phyloP scores from a whole-genome alignment of 495 filamentous ascomycete species.

The Recurvomyces mirabilis region DNA sequence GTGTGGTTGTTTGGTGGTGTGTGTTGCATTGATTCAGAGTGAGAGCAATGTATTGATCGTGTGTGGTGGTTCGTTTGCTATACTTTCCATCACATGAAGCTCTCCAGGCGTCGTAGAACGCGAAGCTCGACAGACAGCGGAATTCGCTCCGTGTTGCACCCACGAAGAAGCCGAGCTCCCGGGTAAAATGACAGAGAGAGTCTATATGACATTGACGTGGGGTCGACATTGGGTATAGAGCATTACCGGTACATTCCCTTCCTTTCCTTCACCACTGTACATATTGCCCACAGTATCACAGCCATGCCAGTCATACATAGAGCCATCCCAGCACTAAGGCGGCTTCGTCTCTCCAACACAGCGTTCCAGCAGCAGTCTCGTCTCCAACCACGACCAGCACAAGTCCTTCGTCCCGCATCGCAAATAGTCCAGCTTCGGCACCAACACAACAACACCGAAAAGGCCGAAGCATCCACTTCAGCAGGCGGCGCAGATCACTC shows the following conservation, averaged over 20 bases:
- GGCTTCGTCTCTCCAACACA: slow-evolving; percentile 14
- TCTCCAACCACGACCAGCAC: slow-evolving; percentile 9
- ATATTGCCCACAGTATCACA: not conserved
- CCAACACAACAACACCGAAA: slow-evolving; percentile 8
- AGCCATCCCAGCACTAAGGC: slow-evolving; percentile 12
- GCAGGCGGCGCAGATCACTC: slow-evolving; percentile 8
- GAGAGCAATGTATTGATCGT: not conserved
- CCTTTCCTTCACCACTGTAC: not conserved
- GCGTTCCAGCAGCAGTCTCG: slow-evolving; percentile 1
- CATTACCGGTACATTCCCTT: not conserved
- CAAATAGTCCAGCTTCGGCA: not conserved
- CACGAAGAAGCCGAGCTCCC: too few species aligned
- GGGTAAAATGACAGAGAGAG: too few species aligned
- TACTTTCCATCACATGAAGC: not conserved
- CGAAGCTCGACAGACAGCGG: not conserved
- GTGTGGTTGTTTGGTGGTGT: not conserved
- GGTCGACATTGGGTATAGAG: not conserved
- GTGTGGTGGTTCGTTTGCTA: not conserved
- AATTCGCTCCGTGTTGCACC: too few species aligned
- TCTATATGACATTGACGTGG: too few species aligned
- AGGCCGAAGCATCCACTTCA: slow-evolving; percentile 6
- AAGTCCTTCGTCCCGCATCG: not conserved
- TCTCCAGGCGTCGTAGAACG: not conserved
- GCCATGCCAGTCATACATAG: slow-evolving; percentile 16
- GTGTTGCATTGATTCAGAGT: too few species aligned